Conservation (phyloP, 1,284 basidiomycete species). For the Boletus holoroseus region DNA sequence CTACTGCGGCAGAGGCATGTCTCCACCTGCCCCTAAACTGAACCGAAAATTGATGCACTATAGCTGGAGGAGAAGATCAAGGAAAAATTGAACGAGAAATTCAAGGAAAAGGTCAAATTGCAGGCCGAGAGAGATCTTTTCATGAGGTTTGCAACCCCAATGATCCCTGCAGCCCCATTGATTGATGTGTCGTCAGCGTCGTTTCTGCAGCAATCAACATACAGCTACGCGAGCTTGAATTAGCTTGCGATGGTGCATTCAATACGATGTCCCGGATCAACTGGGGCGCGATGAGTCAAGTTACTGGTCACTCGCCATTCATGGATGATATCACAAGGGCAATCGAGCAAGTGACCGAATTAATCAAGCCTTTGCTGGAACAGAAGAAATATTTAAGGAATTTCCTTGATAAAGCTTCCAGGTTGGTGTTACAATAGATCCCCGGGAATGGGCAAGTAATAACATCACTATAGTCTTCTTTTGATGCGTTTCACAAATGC, state of each 20-base stretch:
- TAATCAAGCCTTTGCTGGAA: conserved; percentile 71
- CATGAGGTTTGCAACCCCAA: conserved; percentile 53
- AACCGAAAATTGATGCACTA: background rate
- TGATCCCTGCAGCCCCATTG: background rate
- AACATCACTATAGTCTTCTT: conserved; percentile 51
- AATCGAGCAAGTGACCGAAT: conserved; percentile 59
- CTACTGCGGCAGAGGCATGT: conserved; percentile 77
- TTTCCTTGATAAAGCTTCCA: conserved; percentile 86
- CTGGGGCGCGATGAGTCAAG: conserved; percentile 76
- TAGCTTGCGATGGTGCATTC: conserved; percentile 72
- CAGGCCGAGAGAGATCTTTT: conserved; percentile 87
- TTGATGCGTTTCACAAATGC: conserved; percentile 82
- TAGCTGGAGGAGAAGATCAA: conserved; percentile 90
- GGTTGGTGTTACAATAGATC: conserved; percentile 42
- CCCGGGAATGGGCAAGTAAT: background rate
- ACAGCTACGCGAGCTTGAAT: conserved; percentile 79
- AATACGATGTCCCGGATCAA: conserved; percentile 66
- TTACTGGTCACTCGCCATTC: conserved; percentile 81
- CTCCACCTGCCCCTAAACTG: background rate
- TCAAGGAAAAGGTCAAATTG: conserved; percentile 75
- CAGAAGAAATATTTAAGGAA: conserved; percentile 91
- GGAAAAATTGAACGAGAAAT: conserved; percentile 73
- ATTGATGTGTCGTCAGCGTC: conserved; percentile 45
- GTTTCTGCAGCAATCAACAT: conserved; percentile 77
- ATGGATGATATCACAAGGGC: conserved; percentile 67